Evolutionary conservation across 2,329 filamentous ascomycete species (phyloP).

Genomic region (Fusarium succisae): DNA sequence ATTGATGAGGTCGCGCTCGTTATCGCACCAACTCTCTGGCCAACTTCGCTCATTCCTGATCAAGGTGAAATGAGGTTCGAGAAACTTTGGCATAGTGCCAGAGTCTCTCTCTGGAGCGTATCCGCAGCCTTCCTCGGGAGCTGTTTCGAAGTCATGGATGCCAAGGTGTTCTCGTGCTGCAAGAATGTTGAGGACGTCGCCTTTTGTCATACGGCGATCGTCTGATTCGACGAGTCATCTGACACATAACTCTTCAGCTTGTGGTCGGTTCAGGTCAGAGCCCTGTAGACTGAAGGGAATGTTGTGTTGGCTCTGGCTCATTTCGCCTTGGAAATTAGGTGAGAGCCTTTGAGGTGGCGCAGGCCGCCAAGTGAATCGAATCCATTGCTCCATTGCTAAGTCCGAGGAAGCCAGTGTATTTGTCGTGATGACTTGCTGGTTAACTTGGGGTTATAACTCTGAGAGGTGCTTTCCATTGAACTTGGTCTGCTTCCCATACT

Average conservation of each 20-base stretch:
- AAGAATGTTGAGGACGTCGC: too few species aligned
- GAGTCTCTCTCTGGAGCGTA: too few species aligned
- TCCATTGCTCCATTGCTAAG: neutral
- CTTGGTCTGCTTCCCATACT: accelerated
- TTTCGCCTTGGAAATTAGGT: too few species aligned
- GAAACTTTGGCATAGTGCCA: too few species aligned
- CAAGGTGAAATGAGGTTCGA: too few species aligned
- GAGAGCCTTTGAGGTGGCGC: neutral
- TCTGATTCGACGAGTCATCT: neutral
- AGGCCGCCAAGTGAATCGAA: neutral
- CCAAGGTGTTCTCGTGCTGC: too few species aligned
- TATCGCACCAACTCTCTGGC: neutral
- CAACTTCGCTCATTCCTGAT: too few species aligned
- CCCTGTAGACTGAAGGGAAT: neutral
- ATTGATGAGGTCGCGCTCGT: neutral
- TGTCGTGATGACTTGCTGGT: neutral
- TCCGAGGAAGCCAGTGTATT: neutral
- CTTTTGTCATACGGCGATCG: too few species aligned
- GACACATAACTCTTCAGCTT: neutral
- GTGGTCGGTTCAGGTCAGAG: neutral
- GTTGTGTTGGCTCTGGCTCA: too few species aligned
- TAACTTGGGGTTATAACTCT: too few species aligned
- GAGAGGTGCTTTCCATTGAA: neutral
- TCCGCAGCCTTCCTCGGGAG: too few species aligned
- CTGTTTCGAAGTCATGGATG: too few species aligned